phyloP scores from a whole-genome alignment of 2,329 filamentous ascomycete species.

The Penicillium sp. region DNA sequence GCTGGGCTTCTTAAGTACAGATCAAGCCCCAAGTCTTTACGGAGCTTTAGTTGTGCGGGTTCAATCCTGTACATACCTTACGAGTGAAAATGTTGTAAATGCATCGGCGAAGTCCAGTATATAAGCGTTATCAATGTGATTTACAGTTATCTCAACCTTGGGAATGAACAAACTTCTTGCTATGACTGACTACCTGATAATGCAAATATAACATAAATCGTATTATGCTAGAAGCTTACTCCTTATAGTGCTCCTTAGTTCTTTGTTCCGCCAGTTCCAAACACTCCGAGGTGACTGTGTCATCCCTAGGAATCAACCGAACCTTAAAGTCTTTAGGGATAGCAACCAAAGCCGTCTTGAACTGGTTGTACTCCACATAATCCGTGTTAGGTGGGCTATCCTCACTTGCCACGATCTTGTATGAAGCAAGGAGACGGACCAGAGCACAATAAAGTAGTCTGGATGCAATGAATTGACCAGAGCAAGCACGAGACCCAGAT shows the following conservation, averaged over 20 bases:
- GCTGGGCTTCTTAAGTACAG: slow-evolving; percentile 28
- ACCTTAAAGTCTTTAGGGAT: slow-evolving; percentile 62
- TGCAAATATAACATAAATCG: not conserved
- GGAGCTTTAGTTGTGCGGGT: not conserved
- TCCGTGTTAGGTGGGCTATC: slow-evolving; percentile 59
- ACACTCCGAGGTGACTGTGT: slow-evolving; percentile 39
- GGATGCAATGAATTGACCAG: slow-evolving; percentile 58
- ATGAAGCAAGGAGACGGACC: slow-evolving; percentile 55
- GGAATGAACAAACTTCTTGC: not conserved
- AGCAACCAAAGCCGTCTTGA: slow-evolving; percentile 60
- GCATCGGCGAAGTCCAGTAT: not conserved
- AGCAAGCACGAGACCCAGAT: slow-evolving; percentile 59
- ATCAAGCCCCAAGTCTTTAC: not conserved
- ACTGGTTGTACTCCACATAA: slow-evolving; percentile 62
- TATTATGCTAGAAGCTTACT: slow-evolving; percentile 30
- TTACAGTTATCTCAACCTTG: not conserved
- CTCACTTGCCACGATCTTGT: slow-evolving; percentile 53
- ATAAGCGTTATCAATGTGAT: not conserved
- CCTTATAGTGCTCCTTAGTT: slow-evolving; percentile 52
- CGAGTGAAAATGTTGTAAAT: not conserved
- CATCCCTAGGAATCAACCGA: slow-evolving; percentile 54
- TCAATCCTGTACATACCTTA: not conserved
- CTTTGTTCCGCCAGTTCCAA: slow-evolving; percentile 45
- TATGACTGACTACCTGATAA: not conserved
- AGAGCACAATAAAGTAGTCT: slow-evolving; percentile 58